These are phyloP conservation scores for Zarea fungicola DNA, from an alignment of 2,329 filamentous ascomycete genomes.

Conservation along the genomic window DNA sequence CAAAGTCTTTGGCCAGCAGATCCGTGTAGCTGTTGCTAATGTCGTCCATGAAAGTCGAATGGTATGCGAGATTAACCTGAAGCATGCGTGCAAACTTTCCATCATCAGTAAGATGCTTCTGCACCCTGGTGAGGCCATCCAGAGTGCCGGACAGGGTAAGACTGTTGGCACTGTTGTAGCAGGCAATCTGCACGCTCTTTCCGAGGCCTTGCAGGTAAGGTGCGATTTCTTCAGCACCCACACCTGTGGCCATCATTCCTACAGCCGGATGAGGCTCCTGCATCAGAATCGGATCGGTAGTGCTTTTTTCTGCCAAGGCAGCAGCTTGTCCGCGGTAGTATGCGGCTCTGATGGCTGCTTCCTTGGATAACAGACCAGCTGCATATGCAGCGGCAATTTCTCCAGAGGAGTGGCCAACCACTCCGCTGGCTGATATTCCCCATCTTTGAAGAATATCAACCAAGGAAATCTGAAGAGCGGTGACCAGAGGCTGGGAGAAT, in stretches of 20 bases:
- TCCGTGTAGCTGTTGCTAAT: not conserved
- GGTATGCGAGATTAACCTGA: conserved; percentile 41
- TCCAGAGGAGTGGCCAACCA: conserved; percentile 34
- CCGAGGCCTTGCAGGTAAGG: not conserved
- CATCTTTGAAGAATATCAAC: conserved; percentile 31
- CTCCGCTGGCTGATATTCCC: conserved; percentile 23
- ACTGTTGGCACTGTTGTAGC: conserved; percentile 42
- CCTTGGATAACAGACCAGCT: conserved; percentile 15
- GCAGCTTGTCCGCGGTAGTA: conserved; percentile 24
- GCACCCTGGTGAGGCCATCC: conserved; percentile 34
- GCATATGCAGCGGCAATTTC: conserved; percentile 36
- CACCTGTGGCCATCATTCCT: conserved; percentile 34
- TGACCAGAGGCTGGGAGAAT: conserved; percentile 34
- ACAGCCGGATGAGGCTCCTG: too few relatives aligned
- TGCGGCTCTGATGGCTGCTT: conserved; percentile 24
- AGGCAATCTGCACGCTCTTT: conserved; percentile 6
- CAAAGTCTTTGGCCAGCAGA: not conserved
- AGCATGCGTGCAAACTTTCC: conserved; percentile 37
- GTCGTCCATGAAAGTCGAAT: conserved; percentile 40
- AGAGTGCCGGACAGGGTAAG: conserved; percentile 31
- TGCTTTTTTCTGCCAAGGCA: conserved; percentile 21
- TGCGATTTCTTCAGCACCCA: not conserved
- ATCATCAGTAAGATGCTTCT: conserved; percentile 27
- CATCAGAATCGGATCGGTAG: too few relatives aligned
- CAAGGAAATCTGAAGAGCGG: conserved; percentile 37